These are phyloP conservation scores for Erodium chrysanthum DNA, from an alignment of 441 rosid species.

Conservation along the genomic window DNA sequence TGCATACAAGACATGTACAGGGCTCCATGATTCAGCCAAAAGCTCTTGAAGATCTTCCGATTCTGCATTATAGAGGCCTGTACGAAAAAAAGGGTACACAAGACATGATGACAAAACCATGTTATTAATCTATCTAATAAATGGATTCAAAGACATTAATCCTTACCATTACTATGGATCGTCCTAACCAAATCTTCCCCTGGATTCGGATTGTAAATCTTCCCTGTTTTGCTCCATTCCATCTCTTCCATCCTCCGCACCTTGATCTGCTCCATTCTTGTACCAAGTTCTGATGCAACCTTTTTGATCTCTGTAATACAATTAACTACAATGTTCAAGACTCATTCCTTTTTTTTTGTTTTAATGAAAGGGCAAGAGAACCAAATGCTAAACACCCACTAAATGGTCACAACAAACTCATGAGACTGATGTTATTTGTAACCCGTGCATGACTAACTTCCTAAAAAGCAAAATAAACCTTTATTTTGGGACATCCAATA, in stretches of 20 bases:
- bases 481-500: too few species aligned
- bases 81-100: background rate
- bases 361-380: too few species aligned
- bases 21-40: conserved; percentile 26
- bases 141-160: background rate
- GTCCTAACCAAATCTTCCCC: conserved; percentile 22
- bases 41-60: conserved; percentile 39
- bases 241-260: conserved; percentile 25
- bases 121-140: too few species aligned
- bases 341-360: too few species aligned
- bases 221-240: conserved; percentile 26
- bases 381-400: too few species aligned
- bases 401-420: too few species aligned
- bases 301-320: conserved; percentile 44
- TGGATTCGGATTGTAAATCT: conserved; percentile 25
- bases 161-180: conserved; percentile 28
- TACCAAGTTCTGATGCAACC: conserved; percentile 47
- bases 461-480: too few species aligned
- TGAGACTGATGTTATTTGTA: too few species aligned
- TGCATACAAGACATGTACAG: too few species aligned
- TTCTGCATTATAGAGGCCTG: conserved; percentile 26
- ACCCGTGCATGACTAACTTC: too few species aligned
- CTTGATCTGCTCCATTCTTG: conserved; percentile 34
- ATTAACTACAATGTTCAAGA: too few species aligned
- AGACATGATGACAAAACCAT: too few species aligned